These are phyloP conservation scores for Lactuca sativa DNA, from an alignment of 129 eudicot genomes.

Conservation along the genomic window DNA sequence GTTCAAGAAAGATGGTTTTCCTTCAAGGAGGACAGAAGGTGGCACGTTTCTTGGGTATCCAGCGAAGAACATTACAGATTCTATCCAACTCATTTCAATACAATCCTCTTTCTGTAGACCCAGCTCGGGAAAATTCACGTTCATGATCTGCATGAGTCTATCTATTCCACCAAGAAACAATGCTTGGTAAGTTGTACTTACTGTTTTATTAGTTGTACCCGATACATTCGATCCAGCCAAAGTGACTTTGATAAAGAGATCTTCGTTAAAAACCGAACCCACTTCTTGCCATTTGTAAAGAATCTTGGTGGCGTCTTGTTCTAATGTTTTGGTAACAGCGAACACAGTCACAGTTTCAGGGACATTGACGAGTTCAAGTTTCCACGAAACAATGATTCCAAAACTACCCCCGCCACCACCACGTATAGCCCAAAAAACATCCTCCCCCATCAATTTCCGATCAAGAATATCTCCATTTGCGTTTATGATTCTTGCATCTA, in stretches of 20 bases:
- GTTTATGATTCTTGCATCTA: constrained; percentile 26
- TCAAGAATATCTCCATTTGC: constrained; percentile 15
- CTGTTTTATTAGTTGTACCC: not conserved
- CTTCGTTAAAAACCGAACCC: constrained; percentile 26
- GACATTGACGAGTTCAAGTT: constrained; percentile 25
- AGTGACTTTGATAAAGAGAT: constrained; percentile 25
- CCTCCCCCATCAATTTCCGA: constrained; percentile 35
- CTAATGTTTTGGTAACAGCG: constrained; percentile 10
- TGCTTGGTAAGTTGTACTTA: constrained; percentile 27
- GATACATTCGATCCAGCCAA: not conserved
- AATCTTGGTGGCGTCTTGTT: constrained; percentile 21
- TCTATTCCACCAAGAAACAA: constrained; percentile 33
- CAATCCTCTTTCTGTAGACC: constrained; percentile 31
- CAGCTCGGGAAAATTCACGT: constrained; percentile 28
- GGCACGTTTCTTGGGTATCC: constrained; percentile 18
- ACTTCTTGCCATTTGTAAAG: constrained; percentile 23
- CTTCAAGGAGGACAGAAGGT: constrained; percentile 16
- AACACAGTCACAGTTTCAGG: constrained; percentile 35
- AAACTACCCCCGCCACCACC: constrained; percentile 41
- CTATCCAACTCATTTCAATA: constrained; percentile 33
- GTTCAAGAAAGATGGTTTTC: constrained; percentile 17
- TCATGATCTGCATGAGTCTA: constrained; percentile 16
- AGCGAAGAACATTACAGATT: constrained; percentile 28
- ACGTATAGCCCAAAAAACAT: constrained; percentile 32
- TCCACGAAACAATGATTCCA: constrained; percentile 25